Base-by-base conservation (phyloP, 371 early-diverging fungal genomes). In the Amoeboradix gromovi region DNA sequence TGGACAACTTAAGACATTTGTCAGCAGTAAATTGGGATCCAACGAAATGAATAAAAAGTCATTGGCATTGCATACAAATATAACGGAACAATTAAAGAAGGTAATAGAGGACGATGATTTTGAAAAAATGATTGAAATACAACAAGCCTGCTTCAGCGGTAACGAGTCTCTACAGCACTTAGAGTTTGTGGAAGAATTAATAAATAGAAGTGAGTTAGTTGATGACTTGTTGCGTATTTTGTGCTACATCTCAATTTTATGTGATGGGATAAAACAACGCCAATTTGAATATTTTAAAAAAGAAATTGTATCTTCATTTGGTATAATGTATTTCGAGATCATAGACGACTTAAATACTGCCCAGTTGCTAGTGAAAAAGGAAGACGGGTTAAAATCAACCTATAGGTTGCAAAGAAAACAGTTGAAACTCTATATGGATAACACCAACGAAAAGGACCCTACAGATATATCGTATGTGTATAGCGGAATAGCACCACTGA, bases 401-500 rank as follows among this genome's bases (percentile, higher is more conserved):
- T 1, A 30, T 29, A 68, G 17, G 68, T 30, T 1, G 16, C 12
- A 87, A 66, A 82, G 86, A 32, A 82, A 86, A 71, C 70, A 80
- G n/a, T 77, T 93, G 17, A 80, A 84, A 17, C 76, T 94, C 70
- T 83, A 88, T 70, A 87, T 89, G 28, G 89, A 89, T 28, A 86
- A 93, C 66, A 88, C 88, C 27, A 84, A 88, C 70, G 91, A 90
- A 71, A 81, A 83, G 31, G 80, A 85, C 48, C 90, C 91, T 0
- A 84, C 85, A 66, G 94, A 94, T 76, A 82, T 90, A 0, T 83
- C 90, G 0, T 93, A 90, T 72, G 92, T 92, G 22, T 92, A 90
- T 72, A 87, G 89, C 0, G 96, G 96, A 1, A 94, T 88, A 74
- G 94, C 92, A 0, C 94, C 96, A 1, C 70, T 92, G 30, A 84